Conservation (phyloP, 2,329 filamentous ascomycete genomes). For the Fusarium circinatum region DNA sequence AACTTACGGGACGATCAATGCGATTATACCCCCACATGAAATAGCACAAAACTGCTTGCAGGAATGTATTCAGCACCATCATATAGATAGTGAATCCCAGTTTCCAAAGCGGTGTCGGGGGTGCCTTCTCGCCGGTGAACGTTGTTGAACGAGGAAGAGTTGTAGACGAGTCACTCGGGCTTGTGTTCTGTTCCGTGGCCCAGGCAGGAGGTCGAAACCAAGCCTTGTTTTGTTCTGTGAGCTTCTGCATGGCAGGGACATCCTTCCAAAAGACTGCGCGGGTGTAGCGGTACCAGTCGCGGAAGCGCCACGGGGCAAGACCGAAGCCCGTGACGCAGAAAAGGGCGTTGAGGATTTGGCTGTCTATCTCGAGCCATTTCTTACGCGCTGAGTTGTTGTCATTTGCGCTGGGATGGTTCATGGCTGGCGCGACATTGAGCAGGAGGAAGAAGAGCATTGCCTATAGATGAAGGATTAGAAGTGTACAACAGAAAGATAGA, state of each 20-base stretch:
- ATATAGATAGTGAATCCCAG: neutral
- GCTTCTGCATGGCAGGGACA: neutral
- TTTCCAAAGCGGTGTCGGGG: neutral
- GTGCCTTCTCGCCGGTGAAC: neutral
- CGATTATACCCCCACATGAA: neutral
- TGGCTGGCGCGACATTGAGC: neutral
- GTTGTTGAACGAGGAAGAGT: neutral
- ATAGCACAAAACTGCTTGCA: neutral
- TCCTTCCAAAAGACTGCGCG: neutral
- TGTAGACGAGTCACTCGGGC: neutral
- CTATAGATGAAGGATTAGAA: neutral
- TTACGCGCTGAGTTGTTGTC: constrained; percentile 77
- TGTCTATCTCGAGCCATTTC: constrained; percentile 86
- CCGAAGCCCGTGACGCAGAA: constrained; percentile 90
- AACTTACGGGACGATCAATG: neutral
- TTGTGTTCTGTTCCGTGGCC: neutral
- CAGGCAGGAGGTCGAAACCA: constrained; percentile 1
- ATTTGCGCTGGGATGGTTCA: constrained; percentile 50
- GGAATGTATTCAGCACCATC: neutral
- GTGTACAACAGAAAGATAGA: too few relatives aligned
- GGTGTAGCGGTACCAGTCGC: constrained; percentile 53
- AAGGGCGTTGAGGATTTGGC: constrained; percentile 79
- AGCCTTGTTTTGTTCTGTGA: neutral
- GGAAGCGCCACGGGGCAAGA: constrained; percentile 82
- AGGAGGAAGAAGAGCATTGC: constrained; percentile 6